Evolutionary conservation across 106 monocot species (phyloP).

Genomic region (Dioscorea dumetorum): DNA sequence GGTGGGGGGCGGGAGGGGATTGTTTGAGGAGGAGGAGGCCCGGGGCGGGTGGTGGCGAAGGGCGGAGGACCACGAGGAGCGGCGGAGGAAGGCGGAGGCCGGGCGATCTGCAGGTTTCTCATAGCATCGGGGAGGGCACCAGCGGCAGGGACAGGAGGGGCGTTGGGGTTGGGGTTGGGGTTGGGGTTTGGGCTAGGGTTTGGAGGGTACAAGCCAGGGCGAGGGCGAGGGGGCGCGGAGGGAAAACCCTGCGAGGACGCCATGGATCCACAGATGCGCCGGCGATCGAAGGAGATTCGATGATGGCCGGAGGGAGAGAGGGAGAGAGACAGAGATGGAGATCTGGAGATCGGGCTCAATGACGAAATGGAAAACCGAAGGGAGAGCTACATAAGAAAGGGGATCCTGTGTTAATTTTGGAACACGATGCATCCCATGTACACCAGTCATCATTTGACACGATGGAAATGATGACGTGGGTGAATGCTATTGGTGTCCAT

Average conservation of each 20-base stretch:
- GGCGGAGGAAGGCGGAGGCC: conserved; percentile 19
- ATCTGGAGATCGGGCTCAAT: not conserved
- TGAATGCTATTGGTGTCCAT: no score
- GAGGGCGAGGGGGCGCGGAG: conserved; percentile 7
- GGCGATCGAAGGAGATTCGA: not conserved
- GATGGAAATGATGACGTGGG: not conserved
- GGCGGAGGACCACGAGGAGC: conserved; percentile 1
- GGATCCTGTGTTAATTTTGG: not conserved
- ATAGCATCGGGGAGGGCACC: conserved; percentile 31
- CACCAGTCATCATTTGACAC: not conserved
- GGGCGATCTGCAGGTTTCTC: conserved; percentile 68
- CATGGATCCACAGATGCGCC: conserved; percentile 28
- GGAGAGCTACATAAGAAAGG: not conserved
- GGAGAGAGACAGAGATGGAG: not conserved
- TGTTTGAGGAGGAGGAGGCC: not conserved
- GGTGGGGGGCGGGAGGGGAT: not conserved
- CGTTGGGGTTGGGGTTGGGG: not conserved
- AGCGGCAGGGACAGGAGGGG: not conserved
- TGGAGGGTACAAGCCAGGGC: not conserved
- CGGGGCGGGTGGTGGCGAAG: conserved; percentile 1
- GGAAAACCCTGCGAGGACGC: conserved; percentile 23
- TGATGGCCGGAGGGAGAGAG: not conserved
- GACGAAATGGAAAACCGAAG: not conserved
- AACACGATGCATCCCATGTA: not conserved
- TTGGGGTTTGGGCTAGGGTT: conserved; percentile 1